Conservation (phyloP, 2,329 filamentous ascomycete genomes). For the Myrmaecium sp. region DNA sequence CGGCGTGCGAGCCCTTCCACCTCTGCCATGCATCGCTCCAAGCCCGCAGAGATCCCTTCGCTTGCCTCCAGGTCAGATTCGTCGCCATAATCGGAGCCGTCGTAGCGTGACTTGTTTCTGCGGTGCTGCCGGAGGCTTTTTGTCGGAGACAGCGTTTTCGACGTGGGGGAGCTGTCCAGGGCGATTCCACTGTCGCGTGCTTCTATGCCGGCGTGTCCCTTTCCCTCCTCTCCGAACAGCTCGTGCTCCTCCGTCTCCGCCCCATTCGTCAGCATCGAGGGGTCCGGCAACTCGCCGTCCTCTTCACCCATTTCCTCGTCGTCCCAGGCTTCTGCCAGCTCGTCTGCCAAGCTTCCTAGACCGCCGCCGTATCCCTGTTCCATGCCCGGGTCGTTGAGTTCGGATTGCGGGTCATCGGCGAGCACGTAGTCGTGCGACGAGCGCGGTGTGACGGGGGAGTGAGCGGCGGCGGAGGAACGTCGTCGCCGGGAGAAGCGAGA, state of each 20-base stretch:
- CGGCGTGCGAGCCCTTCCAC: constrained; percentile 49
- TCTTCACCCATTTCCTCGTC: constrained; percentile 43
- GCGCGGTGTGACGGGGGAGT: constrained; percentile 27
- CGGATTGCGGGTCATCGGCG: constrained; percentile 11
- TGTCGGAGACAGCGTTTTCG: constrained; percentile 21
- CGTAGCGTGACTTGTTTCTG: constrained; percentile 38
- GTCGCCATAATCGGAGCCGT: constrained; percentile 55
- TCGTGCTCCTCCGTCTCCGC: constrained; percentile 14
- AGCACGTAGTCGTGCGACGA: constrained; percentile 18
- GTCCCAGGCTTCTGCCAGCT: constrained; percentile 57
- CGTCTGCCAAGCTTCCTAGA: constrained; percentile 64
- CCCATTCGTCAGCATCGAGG: constrained; percentile 18
- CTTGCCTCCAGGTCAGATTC: constrained; percentile 51
- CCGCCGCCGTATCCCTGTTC: constrained; percentile 33
- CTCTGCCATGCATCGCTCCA: constrained; percentile 54
- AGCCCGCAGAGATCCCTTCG: constrained; percentile 47
- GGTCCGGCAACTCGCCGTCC: constrained; percentile 14
- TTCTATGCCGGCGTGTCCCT: constrained; percentile 10
- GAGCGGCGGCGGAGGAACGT: constrained; percentile 24
- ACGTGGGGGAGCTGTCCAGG: constrained; percentile 21
- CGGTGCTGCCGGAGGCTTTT: constrained; percentile 22
- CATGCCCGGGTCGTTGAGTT: constrained; percentile 21
- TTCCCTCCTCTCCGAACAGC: constrained; percentile 10
- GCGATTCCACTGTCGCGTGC: constrained; percentile 30
- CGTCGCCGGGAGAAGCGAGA: constrained; percentile 21